Percentiles rank a stretch among this genome's conserved stretches.
Conservation (phyloP, 371 early-diverging fungal genomes). For the Mucor lusitanicus region DNA sequence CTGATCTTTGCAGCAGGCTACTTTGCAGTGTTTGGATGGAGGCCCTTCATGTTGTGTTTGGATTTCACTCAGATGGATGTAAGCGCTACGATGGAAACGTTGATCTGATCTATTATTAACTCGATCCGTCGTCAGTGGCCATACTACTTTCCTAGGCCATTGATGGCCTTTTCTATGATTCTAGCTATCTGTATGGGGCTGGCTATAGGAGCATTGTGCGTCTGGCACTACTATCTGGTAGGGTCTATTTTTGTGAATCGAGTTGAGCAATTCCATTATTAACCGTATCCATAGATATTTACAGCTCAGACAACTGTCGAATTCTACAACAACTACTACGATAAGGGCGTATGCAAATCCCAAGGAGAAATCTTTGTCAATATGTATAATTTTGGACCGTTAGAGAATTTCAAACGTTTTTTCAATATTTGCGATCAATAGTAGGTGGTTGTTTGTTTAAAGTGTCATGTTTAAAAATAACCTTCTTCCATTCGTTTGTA, state of each 20-base stretch:
- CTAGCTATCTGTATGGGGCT: constrained; percentile 64
- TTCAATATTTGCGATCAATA: constrained; percentile 56
- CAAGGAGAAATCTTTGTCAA: constrained; percentile 61
- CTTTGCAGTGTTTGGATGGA: constrained; percentile 62
- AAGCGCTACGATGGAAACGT: constrained; percentile 11
- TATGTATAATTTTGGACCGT: constrained; percentile 60
- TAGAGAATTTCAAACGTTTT: constrained; percentile 49
- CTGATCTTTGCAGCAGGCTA: constrained; percentile 62
- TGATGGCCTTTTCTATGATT: constrained; percentile 59
- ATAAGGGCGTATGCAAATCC: constrained; percentile 48
- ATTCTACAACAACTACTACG: constrained; percentile 61
- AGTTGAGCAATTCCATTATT: not conserved
- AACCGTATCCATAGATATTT: constrained; percentile 30
- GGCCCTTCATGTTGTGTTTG: constrained; percentile 57
- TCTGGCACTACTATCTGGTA: constrained; percentile 68
- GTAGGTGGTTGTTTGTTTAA: constrained; percentile 26
- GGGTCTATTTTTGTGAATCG: not conserved
- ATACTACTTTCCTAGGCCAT: constrained; percentile 57
- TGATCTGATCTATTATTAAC: not conserved
- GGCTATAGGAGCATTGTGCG: constrained; percentile 55
- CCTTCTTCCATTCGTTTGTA: not conserved
- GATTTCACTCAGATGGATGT: constrained; percentile 50
- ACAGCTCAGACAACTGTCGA: constrained; percentile 68
- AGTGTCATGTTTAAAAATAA: not conserved
- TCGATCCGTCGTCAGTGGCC: constrained; percentile 49